Percentiles rank a stretch among this genome's conserved stretches.
Conservation (phyloP, 306 rosid species). For the Rosa lucieae region DNA sequence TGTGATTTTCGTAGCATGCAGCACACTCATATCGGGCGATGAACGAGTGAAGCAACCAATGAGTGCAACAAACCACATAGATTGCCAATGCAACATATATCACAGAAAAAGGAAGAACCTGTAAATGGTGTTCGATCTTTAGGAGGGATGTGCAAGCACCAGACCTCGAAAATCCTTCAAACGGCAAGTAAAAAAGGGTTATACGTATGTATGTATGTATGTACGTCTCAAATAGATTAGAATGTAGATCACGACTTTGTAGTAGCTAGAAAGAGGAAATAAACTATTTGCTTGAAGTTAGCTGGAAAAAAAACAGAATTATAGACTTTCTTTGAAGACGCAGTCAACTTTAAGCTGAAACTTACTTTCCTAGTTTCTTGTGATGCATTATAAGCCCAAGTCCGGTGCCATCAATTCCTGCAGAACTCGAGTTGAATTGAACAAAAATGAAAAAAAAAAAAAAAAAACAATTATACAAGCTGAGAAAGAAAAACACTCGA, state of each 20-base stretch:
- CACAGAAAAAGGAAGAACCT: slow-evolving; percentile 37
- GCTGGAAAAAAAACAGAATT: neutral
- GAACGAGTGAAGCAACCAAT: too few relatives aligned
- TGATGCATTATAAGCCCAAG: slow-evolving; percentile 78
- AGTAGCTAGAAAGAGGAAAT: too few relatives aligned
- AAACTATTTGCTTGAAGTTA: too few relatives aligned
- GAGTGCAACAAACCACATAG: neutral
- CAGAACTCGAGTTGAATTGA: neutral
- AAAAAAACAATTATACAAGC: neutral
- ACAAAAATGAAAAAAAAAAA: too few relatives aligned
- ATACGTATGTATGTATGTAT: too few relatives aligned
- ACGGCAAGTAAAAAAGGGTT: neutral
- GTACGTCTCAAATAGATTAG: too few relatives aligned
- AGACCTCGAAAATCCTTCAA: slow-evolving; percentile 70
- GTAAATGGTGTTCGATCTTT: slow-evolving; percentile 69
- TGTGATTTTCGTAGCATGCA: neutral
- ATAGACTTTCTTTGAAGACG: neutral
- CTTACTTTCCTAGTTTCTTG: slow-evolving; percentile 64
- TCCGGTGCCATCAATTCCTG: slow-evolving; percentile 85
- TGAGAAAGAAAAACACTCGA: neutral
- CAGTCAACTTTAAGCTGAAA: slow-evolving; percentile 10
- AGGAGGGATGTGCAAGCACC: slow-evolving; percentile 92
- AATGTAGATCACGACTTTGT: too few relatives aligned
- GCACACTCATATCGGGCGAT: neutral
- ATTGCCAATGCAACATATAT: neutral